phyloP scores from a whole-genome alignment of 768 basidiomycete species.

The Podaxis sp. region DNA sequence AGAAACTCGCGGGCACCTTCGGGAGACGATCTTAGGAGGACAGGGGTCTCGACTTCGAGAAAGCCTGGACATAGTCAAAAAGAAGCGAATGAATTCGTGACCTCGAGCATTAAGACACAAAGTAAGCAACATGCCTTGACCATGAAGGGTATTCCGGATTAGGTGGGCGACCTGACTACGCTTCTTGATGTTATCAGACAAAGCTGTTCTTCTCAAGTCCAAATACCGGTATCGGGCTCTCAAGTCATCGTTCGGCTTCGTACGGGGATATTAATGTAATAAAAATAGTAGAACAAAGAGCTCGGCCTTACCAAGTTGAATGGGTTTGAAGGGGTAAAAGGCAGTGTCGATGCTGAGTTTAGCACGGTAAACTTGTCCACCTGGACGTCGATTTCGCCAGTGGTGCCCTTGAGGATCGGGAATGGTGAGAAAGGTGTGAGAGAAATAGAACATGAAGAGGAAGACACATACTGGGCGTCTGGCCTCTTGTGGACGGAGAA shows the following conservation, averaged over 20 bases:
- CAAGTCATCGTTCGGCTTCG: slow-evolving; percentile 80
- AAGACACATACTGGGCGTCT: slow-evolving; percentile 49
- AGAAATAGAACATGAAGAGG: slow-evolving; percentile 16
- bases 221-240: slow-evolving; percentile 84
- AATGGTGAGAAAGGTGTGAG: slow-evolving; percentile 15
- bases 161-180: slow-evolving; percentile 80
- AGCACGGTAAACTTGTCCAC: slow-evolving; percentile 68
- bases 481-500: slow-evolving; percentile 55
- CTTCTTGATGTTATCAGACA: slow-evolving; percentile 77
- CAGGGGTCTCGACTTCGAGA: slow-evolving; percentile 89
- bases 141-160: slow-evolving; percentile 67
- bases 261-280: slow-evolving; percentile 9
- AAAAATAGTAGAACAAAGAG: slow-evolving; percentile 12
- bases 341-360: slow-evolving; percentile 74
- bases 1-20: slow-evolving; percentile 95
- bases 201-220: slow-evolving; percentile 72
- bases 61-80: slow-evolving; percentile 52
- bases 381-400: slow-evolving; percentile 79
- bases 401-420: slow-evolving; percentile 39
- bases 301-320: slow-evolving; percentile 61
- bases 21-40: slow-evolving; percentile 85
- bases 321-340: slow-evolving; percentile 81
- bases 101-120: slow-evolving; percentile 10
- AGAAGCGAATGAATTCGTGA: slow-evolving; percentile 9
- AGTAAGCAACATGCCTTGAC: slow-evolving; percentile 47